Evolutionary conservation across 2,329 filamentous ascomycete genomes (phyloP).

Genomic region (Celoporthe dispersa): DNA sequence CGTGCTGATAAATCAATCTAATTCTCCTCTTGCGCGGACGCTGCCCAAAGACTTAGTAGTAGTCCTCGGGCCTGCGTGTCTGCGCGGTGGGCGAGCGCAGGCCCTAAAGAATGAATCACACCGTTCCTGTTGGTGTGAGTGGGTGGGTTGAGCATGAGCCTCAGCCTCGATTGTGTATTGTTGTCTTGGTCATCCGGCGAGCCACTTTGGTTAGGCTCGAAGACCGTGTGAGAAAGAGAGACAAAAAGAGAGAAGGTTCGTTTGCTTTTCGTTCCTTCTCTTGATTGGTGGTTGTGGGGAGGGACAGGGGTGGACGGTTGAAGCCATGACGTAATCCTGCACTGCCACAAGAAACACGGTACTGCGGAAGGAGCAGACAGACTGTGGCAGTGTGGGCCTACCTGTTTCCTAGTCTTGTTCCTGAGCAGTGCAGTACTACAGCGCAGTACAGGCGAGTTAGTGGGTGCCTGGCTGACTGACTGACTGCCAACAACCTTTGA

Average conservation of each 20-base stretch:
- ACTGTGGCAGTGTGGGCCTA: neutral
- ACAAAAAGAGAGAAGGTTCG: neutral
- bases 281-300: neutral
- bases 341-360: neutral
- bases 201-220: neutral
- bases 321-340: neutral
- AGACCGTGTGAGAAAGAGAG: neutral
- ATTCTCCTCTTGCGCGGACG: neutral
- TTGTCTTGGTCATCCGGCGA: slow-evolving; percentile 6
- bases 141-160: neutral
- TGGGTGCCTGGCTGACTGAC: neutral
- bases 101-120: neutral
- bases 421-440: neutral
- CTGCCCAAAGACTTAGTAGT: neutral
- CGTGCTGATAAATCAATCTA: neutral
- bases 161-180: neutral
- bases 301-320: neutral
- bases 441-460: neutral
- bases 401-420: neutral
- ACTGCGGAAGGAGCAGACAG: neutral
- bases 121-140: neutral
- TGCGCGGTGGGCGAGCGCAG: neutral
- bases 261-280: neutral
- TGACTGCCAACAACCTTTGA: neutral
- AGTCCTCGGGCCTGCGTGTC: neutral